phyloP scores from a whole-genome alignment of 352 stramenopile genomes.

The Halophytophthora polymorphica region DNA sequence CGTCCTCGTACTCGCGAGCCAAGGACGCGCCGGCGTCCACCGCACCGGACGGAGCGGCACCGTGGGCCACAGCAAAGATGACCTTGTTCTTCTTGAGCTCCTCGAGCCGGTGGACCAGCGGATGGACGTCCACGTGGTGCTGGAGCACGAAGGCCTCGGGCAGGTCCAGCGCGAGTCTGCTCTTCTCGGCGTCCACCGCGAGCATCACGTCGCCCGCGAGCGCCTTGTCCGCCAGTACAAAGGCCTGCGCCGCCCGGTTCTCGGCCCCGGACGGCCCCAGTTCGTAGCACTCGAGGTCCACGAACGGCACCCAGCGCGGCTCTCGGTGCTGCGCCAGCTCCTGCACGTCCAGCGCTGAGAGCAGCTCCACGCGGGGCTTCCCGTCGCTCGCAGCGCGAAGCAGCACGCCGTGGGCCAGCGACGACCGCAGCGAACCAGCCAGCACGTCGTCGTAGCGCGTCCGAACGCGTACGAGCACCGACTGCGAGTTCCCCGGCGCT shows the following conservation, averaged over 20 bases:
- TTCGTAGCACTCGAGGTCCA: conserved; percentile 64
- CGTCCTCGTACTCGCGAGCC: conserved; percentile 42
- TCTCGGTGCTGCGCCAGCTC: conserved; percentile 42
- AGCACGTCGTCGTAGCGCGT: conserved; percentile 66
- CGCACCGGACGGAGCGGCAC: conserved; percentile 5
- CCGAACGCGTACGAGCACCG: conserved; percentile 38
- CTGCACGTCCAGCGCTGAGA: conserved; percentile 52
- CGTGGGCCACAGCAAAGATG: conserved; percentile 17
- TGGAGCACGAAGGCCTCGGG: conserved; percentile 71
- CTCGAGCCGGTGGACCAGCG: conserved; percentile 51
- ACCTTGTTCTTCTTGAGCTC: conserved; percentile 55
- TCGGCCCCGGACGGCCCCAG: conserved; percentile 30
- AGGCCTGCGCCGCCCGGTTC: conserved; percentile 45
- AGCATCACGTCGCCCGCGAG: conserved; percentile 63
- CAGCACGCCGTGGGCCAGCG: conserved; percentile 53
- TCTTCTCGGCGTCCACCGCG: conserved; percentile 45
- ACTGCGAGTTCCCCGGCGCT: conserved; percentile 34
- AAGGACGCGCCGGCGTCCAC: conserved; percentile 29
- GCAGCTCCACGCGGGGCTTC: conserved; percentile 26
- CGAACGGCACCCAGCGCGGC: conserved; percentile 50
- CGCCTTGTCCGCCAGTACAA: conserved; percentile 31
- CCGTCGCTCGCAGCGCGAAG: conserved; percentile 29
- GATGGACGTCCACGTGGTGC: conserved; percentile 61
- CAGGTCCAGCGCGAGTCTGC: conserved; percentile 50
- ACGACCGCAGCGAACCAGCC: conserved; percentile 55